Percentiles rank a stretch among this genome's conserved stretches.
These are phyloP conservation scores for Gonium pectorale DNA, from an alignment of 139 green algal genomes.

Conservation along the genomic window DNA sequence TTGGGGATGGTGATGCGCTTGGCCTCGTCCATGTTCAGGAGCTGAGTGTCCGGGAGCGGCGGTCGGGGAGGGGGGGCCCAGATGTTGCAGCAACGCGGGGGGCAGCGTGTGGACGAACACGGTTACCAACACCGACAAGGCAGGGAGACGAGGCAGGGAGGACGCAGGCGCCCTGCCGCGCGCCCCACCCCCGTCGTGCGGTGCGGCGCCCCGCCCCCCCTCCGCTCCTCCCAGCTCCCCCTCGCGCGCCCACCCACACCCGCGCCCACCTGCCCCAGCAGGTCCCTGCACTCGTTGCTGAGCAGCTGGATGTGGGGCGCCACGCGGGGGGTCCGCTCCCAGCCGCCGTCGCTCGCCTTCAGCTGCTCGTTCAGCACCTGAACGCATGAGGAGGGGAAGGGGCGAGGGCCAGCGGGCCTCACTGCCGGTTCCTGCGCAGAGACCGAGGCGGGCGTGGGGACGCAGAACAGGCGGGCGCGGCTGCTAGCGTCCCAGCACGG, in stretches of 20 bases:
- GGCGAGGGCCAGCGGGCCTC: neutral
- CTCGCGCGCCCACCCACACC: neutral
- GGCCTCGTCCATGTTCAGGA: constrained; percentile 60
- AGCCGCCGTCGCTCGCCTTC: constrained; percentile 53
- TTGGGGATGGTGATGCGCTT: constrained; percentile 81
- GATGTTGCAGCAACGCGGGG: neutral
- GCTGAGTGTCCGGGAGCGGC: too few species aligned
- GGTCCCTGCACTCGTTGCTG: constrained; percentile 48
- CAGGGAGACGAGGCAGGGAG: too few species aligned
- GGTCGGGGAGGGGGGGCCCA: neutral
- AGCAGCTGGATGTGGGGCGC: constrained; percentile 47
- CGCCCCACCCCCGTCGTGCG: too few species aligned
- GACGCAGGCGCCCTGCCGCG: too few species aligned
- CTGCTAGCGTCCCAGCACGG: too few species aligned
- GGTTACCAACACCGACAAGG: too few species aligned
- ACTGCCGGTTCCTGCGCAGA: too few species aligned
- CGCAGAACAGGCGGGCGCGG: too few species aligned
- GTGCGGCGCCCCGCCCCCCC: too few species aligned
- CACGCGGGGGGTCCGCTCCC: constrained; percentile 57
- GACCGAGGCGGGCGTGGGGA: too few species aligned
- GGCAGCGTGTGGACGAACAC: too few species aligned
- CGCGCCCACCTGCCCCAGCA: constrained; percentile 55
- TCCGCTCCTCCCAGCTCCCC: too few species aligned
- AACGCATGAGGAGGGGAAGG: constrained; percentile 40
- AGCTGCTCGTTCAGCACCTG: constrained; percentile 72